Percentiles rank a stretch among this genome's conserved stretches.
These are phyloP conservation scores for Exserohilum rostratum DNA, from an alignment of 2,329 filamentous ascomycete species.

Conservation along the genomic window DNA sequence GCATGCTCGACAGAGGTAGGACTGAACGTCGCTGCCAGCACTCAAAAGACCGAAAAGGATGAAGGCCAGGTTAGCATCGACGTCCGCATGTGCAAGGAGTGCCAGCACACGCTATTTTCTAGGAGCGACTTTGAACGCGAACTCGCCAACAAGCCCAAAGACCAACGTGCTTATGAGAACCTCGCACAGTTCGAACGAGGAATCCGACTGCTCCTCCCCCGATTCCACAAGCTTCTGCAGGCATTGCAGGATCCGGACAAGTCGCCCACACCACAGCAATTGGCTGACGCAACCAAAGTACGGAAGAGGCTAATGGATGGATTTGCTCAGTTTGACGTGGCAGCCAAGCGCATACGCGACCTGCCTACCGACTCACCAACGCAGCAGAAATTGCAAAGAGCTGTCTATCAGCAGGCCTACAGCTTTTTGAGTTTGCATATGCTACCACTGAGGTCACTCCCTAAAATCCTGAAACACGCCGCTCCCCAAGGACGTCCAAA, in stretches of 20 bases:
- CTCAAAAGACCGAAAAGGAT: constrained; percentile 50
- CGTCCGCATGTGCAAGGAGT: constrained; percentile 90
- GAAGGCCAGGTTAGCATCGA: constrained; percentile 71
- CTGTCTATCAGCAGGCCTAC: constrained; percentile 81
- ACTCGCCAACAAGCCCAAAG: constrained; percentile 69
- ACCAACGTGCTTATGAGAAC: constrained; percentile 82
- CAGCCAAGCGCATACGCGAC: constrained; percentile 80
- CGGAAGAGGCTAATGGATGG: constrained; percentile 88
- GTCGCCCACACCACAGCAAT: constrained; percentile 70
- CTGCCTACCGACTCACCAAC: constrained; percentile 73
- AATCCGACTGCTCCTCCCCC: constrained; percentile 79
- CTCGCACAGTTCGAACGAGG: constrained; percentile 86
- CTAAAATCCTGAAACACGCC: constrained; percentile 60
- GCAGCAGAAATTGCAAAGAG: constrained; percentile 77
- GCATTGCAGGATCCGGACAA: constrained; percentile 74
- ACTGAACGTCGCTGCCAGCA: constrained; percentile 70
- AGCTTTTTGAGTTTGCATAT: constrained; percentile 88
- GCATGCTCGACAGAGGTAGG: constrained; percentile 84
- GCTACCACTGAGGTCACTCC: constrained; percentile 72
- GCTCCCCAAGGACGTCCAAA: constrained; percentile 56
- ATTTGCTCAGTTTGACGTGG: constrained; percentile 84
- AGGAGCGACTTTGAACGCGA: constrained; percentile 80
- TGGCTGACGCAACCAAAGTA: constrained; percentile 85
- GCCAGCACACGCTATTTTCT: constrained; percentile 72
- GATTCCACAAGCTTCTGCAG: constrained; percentile 78